Conservation (phyloP, 1,139 yeast genomes). For the Suhomyces bribrorum region DNA sequence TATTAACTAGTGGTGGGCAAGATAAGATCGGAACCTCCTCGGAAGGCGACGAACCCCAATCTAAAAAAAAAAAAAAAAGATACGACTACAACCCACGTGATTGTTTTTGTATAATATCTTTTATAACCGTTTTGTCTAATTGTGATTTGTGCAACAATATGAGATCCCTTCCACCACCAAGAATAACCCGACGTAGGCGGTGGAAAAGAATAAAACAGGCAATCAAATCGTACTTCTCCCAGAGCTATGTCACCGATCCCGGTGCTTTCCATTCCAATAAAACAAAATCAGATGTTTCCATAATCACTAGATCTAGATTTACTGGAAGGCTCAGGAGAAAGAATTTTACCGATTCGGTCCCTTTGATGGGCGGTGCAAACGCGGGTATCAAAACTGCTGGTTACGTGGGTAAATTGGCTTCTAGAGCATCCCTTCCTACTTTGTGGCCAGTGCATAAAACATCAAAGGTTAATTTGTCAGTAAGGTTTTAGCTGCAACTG, state of each 20-base stretch:
- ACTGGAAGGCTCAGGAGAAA: slow-evolving; percentile 23
- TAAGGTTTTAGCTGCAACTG: slow-evolving; percentile 21
- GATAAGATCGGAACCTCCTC: slow-evolving; percentile 7
- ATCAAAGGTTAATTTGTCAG: slow-evolving; percentile 19
- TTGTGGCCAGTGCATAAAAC: slow-evolving; percentile 15
- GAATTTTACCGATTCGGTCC: slow-evolving; percentile 16
- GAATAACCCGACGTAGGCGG: slow-evolving; percentile 37
- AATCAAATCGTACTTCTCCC: slow-evolving; percentile 26
- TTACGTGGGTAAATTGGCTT: slow-evolving; percentile 26
- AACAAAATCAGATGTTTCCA: slow-evolving; percentile 24
- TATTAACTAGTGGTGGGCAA: too few relatives aligned
- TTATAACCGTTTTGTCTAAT: too few relatives aligned
- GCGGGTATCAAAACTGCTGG: slow-evolving; percentile 29
- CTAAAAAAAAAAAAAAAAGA: too few relatives aligned
- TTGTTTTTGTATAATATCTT: too few relatives aligned
- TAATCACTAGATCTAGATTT: slow-evolving; percentile 27
- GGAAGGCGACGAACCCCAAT: too few relatives aligned
- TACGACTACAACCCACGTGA: background rate
- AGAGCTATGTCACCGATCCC: slow-evolving; percentile 32
- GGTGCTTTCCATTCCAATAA: slow-evolving; percentile 22
- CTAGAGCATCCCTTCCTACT: slow-evolving; percentile 26
- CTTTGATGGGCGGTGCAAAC: slow-evolving; percentile 24
- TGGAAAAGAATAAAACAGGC: slow-evolving; percentile 42
- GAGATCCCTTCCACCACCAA: slow-evolving; percentile 50
- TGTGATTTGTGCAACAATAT: slow-evolving; percentile 17